These are phyloP conservation scores for Diaporthe ampelina DNA, from an alignment of 2,329 filamentous ascomycete genomes.

Conservation along the genomic window DNA sequence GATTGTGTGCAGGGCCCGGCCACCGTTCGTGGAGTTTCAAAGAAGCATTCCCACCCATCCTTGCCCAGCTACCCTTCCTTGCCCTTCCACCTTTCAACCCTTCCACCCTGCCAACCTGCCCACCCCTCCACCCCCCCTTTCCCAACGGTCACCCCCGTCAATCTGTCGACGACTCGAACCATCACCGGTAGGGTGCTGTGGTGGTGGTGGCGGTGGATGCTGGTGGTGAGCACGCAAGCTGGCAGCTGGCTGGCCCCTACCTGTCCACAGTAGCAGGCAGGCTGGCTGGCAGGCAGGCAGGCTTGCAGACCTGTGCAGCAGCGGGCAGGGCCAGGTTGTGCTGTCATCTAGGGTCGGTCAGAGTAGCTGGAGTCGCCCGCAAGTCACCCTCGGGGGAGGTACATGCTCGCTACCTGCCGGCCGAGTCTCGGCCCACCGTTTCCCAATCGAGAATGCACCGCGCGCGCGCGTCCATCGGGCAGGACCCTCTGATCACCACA, in stretches of 20 bases:
- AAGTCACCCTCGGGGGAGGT: constrained; percentile 18
- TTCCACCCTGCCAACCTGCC: no score
- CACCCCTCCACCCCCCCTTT: neutral
- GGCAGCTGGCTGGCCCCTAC: no score
- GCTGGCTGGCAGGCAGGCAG: no score
- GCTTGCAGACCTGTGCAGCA: neutral
- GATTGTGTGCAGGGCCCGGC: constrained; percentile 20
- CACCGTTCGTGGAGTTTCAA: constrained; percentile 28
- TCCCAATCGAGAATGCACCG: constrained; percentile 30
- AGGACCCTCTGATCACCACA: constrained; percentile 20
- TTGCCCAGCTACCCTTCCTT: neutral
- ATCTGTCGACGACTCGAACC: neutral
- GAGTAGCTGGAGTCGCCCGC: constrained; percentile 14
- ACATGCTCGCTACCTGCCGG: constrained; percentile 22
- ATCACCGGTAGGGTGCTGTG: neutral
- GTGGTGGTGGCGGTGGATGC: neutral
- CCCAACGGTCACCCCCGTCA: neutral
- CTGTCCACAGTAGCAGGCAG: no score
- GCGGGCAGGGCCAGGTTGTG: neutral
- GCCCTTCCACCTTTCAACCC: no score
- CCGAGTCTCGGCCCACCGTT: constrained; percentile 14
- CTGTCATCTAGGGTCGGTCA: constrained; percentile 15
- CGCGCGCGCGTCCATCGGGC: constrained; percentile 29
- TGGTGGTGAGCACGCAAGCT: constrained; percentile 2
- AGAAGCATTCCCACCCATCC: constrained; percentile 18